Base-by-base conservation (phyloP, 106 monocot species). In the Apostasia shenzhenica region DNA sequence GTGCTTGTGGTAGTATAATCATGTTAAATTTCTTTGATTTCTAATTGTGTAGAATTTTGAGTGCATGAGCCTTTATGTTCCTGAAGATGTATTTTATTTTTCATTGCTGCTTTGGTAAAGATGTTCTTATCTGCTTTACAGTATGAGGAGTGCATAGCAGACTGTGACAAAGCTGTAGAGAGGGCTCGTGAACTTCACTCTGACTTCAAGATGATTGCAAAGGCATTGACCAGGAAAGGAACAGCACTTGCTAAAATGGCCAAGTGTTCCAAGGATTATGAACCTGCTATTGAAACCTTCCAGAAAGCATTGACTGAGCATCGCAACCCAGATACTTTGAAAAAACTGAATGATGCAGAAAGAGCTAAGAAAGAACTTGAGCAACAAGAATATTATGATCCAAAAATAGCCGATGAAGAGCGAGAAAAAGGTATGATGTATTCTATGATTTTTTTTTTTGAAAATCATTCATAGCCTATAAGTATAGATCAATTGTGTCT, bases 221-320 rank as follows among this genome's bases (percentile, higher is more conserved):
- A 84, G 70, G 95, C 95, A 72, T 78, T 92, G 63, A 97, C 92
- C 5, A 92, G 95, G 80, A 89, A 97, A 66, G 95, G 92, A 60
- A 82, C 78, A 45, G 95, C 86, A 11, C 67, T 89, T 45, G 82
- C 66, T 48, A 97, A 97, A 63, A 69, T 97, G 55, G 84, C 92
- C 2, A 89, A 97, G 75, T 48, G 13, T 47, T 86, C 89, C 41
- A 86, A 87, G 65, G 92, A 97, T 48, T 92, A 73, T 78, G 95
- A 97, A 37, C 45, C 68, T 80, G 92, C 89, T 72, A 92, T 97
- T 78, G 86, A 97, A 68, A 73, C 84, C 64, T 97, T 89, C 84
- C 92, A 97, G 66, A 97, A 97, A 70, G 95, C 89, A 1, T 59
- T 92, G 51, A 97, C 92, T 67, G 92, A 92, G 76, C 92, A 97